Evolutionary conservation across 228 moss, liverwort and hornwort species (phyloP), one percentile per base, ranked within the genome.

Genomic region (Sphagnum fallax): DNA sequence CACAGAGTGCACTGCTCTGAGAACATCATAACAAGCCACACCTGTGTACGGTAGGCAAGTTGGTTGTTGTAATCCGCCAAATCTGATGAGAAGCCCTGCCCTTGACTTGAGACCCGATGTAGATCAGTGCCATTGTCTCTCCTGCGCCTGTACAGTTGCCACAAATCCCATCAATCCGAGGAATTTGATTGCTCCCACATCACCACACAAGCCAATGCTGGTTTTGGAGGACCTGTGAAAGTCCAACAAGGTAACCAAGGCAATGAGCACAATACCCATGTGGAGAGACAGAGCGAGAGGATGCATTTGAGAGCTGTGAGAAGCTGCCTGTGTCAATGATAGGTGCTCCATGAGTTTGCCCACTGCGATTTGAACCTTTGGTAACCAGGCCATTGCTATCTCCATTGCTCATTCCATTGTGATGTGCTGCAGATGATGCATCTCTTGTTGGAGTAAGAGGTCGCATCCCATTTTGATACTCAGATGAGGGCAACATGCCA

Each of bases 281-380:
- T 65, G 94, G 94, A 51, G 94, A 94, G 71, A 89, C 68, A 8
- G 94, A 94, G 49, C 81, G 78, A 9, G 84, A 85, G 52, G 84
- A 85, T 65, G 47, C 65, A 65, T 65, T 65, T 47, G 65, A 65
- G 1, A 81, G 81, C 5, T 76, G 76, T 0, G 84, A 85, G 63
- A 76, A 80, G 78, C 89, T 89, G 70, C 87, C 82, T 48, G 84
- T 88, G 53, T 88, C 91, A 61, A 86, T 75, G 65, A 84, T 72
- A 67, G 86, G 76, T 50, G 79, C 80, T 75, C 89, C 81, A 69
- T 81, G 82, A 53, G 87, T 73, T 67, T 73, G 78, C 50, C 77
- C 86, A 62, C 70, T 77, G 60, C 79, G 79, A 65, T 69, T 74
- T 51, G 84, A 78, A 48, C 65, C 66, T 74, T 78, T 85, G 5